Evolutionary conservation across 805 yeast species (phyloP).

Genomic region (Saccharomycopsis malanga): DNA sequence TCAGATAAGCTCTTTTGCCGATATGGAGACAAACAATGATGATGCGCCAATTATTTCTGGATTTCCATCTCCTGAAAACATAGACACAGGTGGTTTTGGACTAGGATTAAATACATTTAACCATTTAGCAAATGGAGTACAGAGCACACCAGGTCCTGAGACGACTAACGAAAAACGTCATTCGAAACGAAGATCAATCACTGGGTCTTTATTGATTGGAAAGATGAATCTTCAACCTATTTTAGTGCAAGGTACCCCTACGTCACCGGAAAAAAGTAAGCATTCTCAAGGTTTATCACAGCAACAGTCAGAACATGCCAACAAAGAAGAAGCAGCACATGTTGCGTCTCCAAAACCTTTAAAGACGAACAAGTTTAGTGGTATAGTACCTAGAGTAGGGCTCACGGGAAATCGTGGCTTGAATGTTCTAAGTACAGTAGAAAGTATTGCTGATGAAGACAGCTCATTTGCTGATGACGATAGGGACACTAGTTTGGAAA

Average conservation of each 20-base stretch:
- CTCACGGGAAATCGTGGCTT: slow-evolving; percentile 11
- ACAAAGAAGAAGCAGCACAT: background rate
- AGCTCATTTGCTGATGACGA: background rate
- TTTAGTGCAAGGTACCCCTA: slow-evolving; percentile 26
- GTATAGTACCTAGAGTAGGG: slow-evolving; percentile 12
- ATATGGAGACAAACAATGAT: background rate
- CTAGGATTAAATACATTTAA: background rate
- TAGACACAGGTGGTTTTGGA: background rate
- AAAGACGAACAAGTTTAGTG: slow-evolving; percentile 3
- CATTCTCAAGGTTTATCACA: background rate
- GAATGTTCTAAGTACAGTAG: slow-evolving; percentile 19
- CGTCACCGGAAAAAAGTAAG: slow-evolving; percentile 3
- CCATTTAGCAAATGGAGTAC: background rate
- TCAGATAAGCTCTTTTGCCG: slow-evolving; percentile 2
- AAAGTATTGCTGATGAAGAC: slow-evolving; percentile 18
- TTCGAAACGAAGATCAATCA: slow-evolving; percentile 17
- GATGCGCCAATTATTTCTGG: background rate
- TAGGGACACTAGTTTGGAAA: background rate
- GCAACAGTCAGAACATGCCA: background rate
- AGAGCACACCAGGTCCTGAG: background rate
- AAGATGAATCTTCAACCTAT: slow-evolving; percentile 37
- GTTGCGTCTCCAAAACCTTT: background rate
- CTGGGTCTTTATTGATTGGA: slow-evolving; percentile 35
- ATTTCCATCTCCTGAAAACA: background rate
- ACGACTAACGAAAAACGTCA: slow-evolving; percentile 1